Base-by-base conservation (phyloP, 805 yeast species). In the Myxozyma geophila region DNA sequence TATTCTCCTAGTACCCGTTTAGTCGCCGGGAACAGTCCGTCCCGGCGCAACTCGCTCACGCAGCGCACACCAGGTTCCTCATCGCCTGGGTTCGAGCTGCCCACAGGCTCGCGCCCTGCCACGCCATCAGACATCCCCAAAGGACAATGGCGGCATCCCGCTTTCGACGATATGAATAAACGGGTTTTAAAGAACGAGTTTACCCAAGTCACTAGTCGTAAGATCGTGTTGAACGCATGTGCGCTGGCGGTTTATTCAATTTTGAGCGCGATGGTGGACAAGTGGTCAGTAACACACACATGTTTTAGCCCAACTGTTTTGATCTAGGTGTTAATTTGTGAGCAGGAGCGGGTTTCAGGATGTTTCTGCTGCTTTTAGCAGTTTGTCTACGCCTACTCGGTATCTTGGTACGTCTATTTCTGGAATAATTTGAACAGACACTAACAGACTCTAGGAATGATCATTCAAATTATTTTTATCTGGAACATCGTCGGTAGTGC, bases 131-230 rank as follows among this genome's bases (percentile, higher is more conserved):
- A 61, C 12, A 41, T 58, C 5, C 72, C 72, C 10, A 70, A 60
- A 7, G 72, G 72, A 10, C 41, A 50, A 63, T 70, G 72, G 72
- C 57, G 68, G 17, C 72, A 70, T 58, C 72, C 72, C 4, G 63
- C 70, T 7, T 62, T 70, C 36, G 69, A 64, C 40, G 64, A 58
- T 19, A 41, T 67, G 13, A 69, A 70, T 33, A 21, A 51, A 15
- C 62, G 72, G 21, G 37, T 63, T 9, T 39, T 49, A n/a, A 44
- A 39, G 37, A 62, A 48, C 17, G 67, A 61, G 48, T 70, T 70
- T 44, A 70, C 70, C 8, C 72, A 70, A 51, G 23, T 54, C n/a
- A 67, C 72, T 5, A 56, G 70, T 13, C 58, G 67, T 47, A 56
- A 60, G 28, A 59, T 70, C 55, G 52, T 67, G 50, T 44, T 65